Evolutionary conservation across 805 yeast genomes (phyloP).

Genomic region (Wickerhamomyces silvicola): DNA sequence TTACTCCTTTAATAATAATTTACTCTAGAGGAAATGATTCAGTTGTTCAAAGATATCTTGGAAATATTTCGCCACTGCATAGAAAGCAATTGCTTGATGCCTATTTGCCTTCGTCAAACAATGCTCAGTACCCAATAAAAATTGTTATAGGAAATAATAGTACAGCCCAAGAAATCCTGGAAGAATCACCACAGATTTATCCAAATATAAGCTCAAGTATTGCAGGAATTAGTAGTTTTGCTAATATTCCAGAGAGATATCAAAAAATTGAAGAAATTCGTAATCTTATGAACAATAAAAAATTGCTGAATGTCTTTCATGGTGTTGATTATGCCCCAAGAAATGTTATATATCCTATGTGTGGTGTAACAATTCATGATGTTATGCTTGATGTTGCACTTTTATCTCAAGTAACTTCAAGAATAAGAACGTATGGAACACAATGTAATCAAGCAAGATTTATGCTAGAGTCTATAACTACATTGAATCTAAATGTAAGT

Average conservation of each 20-base stretch:
- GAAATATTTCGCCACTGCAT: slow-evolving; percentile 19
- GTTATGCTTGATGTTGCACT: slow-evolving; percentile 50
- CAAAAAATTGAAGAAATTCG: slow-evolving; percentile 29
- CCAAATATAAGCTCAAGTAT: slow-evolving; percentile 9
- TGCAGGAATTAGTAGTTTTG: slow-evolving; percentile 21
- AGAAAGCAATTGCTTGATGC: slow-evolving; percentile 16
- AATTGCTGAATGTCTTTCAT: slow-evolving; percentile 35
- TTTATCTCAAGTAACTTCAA: slow-evolving; percentile 51
- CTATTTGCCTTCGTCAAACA: background rate
- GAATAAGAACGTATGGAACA: slow-evolving; percentile 52
- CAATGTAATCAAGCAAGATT: slow-evolving; percentile 52
- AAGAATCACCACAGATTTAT: background rate
- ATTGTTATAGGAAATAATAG: background rate
- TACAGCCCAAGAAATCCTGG: background rate
- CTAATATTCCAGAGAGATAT: slow-evolving; percentile 28
- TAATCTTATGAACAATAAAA: slow-evolving; percentile 29
- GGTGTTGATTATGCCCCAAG: slow-evolving; percentile 60
- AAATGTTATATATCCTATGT: slow-evolving; percentile 43
- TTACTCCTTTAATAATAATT: slow-evolving; percentile 19
- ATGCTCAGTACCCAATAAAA: background rate
- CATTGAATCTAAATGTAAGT: slow-evolving; percentile 46
- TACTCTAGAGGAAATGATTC: slow-evolving; percentile 28
- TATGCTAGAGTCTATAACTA: slow-evolving; percentile 46
- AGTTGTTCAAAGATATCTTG: slow-evolving; percentile 24
- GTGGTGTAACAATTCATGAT: slow-evolving; percentile 43